Percentiles rank a stretch among this genome's conserved stretches.
These are phyloP conservation scores for Hypholoma sublateritium DNA, from an alignment of 768 basidiomycete genomes.

Conservation along the genomic window DNA sequence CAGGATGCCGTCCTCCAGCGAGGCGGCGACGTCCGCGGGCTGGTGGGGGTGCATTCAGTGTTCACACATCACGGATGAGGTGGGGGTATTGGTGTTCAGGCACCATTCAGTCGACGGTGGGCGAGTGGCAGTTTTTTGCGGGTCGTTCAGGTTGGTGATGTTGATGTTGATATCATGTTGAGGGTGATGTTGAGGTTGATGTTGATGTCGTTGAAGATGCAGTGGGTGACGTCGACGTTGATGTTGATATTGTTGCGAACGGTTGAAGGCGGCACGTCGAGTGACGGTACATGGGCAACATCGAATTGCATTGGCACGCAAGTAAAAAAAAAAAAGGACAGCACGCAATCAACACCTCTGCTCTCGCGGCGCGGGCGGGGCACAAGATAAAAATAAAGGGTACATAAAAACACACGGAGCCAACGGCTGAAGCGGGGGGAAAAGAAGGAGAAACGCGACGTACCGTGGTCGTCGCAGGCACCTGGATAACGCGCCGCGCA, in stretches of 20 bases:
- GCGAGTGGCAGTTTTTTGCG: not conserved
- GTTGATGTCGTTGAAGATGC: not conserved
- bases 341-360: slow-evolving; percentile 19
- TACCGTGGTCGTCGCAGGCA: slow-evolving; percentile 24
- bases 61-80: too few relatives aligned
- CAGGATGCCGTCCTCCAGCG: slow-evolving; percentile 62
- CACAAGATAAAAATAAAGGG: not conserved
- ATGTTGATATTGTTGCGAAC: not conserved
- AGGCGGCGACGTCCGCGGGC: slow-evolving; percentile 54
- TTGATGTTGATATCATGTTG: slow-evolving; percentile 2
- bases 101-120: too few relatives aligned
- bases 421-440: not conserved
- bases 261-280: not conserved
- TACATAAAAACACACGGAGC: not conserved
- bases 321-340: slow-evolving; percentile 17
- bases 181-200: slow-evolving; percentile 5
- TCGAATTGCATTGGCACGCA: slow-evolving; percentile 7
- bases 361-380: slow-evolving; percentile 6
- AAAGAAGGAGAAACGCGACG: slow-evolving; percentile 15
- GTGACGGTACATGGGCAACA: not conserved
- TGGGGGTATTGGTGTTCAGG: too few relatives aligned
- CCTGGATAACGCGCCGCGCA: slow-evolving; percentile 23
- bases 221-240: not conserved
- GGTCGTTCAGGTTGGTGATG: too few relatives aligned
- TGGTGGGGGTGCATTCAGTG: slow-evolving; percentile 27